Evolutionary conservation across 2,329 filamentous ascomycete genomes (phyloP).

Genomic region (Verticillium longisporum): DNA sequence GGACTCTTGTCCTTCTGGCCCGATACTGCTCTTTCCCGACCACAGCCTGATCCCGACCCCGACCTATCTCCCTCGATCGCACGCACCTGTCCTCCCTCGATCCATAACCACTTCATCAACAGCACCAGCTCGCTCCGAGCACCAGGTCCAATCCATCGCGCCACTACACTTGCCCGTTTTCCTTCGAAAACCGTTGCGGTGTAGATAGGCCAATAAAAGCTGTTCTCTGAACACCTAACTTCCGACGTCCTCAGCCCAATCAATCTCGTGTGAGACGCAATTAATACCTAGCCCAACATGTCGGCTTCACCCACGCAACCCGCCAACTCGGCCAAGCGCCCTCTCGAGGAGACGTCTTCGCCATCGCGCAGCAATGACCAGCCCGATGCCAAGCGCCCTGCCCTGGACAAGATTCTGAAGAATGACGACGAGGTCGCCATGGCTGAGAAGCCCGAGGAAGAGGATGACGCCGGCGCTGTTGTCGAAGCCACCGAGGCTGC

Average conservation of each 20-base stretch:
- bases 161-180: constrained; percentile 87
- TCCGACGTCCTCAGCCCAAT: constrained; percentile 28
- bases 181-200: constrained; percentile 74
- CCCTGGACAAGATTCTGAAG: constrained; percentile 84
- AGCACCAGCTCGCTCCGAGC: background rate
- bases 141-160: constrained; percentile 23
- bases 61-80: constrained; percentile 7
- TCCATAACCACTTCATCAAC: constrained; percentile 13
- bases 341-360: constrained; percentile 93
- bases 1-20: constrained; percentile 6
- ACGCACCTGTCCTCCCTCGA: constrained; percentile 1
- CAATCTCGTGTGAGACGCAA: constrained; percentile 11
- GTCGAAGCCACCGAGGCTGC: constrained; percentile 36
- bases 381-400: constrained; percentile 93
- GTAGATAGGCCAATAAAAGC: constrained; percentile 59
- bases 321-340: constrained; percentile 77
- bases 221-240: constrained; percentile 30
- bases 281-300: constrained; percentile 40
- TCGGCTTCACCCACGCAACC: constrained; percentile 62
- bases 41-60: background rate
- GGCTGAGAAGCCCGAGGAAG: constrained; percentile 28
- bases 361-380: constrained; percentile 87
- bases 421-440: constrained; percentile 51
- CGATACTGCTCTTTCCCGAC: constrained; percentile 1
- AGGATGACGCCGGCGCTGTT: constrained; percentile 29